Conservation (phyloP, 768 basidiomycete species). For the Leccinum boreale region DNA sequence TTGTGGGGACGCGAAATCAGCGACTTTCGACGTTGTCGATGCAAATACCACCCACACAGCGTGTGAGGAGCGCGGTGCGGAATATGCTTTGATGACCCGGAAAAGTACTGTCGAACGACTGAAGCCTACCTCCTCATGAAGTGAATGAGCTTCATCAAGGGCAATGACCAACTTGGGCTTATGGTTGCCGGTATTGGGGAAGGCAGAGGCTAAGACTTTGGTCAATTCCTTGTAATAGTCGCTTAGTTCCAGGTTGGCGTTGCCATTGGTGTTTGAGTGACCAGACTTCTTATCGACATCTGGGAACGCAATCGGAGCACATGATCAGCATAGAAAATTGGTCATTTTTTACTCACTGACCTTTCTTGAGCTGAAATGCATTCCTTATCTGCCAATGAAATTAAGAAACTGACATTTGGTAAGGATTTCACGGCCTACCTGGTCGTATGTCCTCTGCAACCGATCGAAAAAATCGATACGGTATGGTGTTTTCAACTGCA, state of each 20-base stretch:
- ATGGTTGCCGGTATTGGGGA: not conserved
- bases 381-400: no score
- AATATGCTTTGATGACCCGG: not conserved
- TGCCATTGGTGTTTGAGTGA: no score
- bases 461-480: no score
- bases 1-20: not conserved
- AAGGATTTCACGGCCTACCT: no score
- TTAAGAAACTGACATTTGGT: no score
- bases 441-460: not conserved
- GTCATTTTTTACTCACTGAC: no score
- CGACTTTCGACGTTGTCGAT: not conserved
- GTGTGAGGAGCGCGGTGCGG: no score
- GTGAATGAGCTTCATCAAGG: not conserved
- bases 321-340: no score
- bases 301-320: not conserved
- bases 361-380: no score
- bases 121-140: not conserved
- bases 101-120: not conserved
- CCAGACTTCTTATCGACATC: not conserved
- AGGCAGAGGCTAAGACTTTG: not conserved
- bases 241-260: no score
- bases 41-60: not conserved
- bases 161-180: not conserved
- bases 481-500: no score
- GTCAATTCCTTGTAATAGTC: not conserved